phyloP scores from a whole-genome alignment of 805 yeast species.

The Nakazawaea laoshanensis region DNA sequence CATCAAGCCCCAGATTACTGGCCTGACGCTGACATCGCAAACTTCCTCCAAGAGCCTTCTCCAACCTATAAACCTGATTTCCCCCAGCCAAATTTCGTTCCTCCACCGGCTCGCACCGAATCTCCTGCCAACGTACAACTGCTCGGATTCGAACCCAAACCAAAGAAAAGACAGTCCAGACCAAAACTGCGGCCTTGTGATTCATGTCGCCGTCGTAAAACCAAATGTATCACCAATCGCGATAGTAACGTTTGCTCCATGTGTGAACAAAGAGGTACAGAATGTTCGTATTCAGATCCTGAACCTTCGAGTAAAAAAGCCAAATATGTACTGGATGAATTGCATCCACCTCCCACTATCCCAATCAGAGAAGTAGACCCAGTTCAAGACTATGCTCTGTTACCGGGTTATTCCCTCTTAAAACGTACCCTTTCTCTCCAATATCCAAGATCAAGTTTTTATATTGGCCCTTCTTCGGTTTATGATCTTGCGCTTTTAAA shows the following conservation, averaged over 20 bases:
- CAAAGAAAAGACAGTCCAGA: conserved; percentile 15
- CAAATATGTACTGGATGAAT: conserved; percentile 23
- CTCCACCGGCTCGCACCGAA: no score
- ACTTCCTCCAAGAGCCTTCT: no score
- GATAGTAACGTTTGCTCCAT: conserved; percentile 59
- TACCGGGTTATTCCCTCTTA: conserved; percentile 55
- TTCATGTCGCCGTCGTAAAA: conserved; percentile 73
- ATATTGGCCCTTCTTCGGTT: conserved; percentile 81
- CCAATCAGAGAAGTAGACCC: conserved; percentile 47
- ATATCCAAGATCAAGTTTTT: conserved; percentile 84
- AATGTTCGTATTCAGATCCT: conserved; percentile 64
- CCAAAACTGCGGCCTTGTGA: conserved; percentile 63
- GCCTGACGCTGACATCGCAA: no score
- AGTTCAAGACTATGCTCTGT: conserved; percentile 55
- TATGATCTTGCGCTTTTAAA: conserved; percentile 69
- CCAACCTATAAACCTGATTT: no score
- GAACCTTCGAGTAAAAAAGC: conserved; percentile 16
- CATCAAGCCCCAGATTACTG: no score
- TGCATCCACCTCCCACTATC: conserved; percentile 28
- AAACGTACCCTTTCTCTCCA: conserved; percentile 70
- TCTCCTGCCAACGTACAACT: no score
- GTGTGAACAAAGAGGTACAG: conserved; percentile 65
- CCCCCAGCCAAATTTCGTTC: no score
- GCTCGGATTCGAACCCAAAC: no score
- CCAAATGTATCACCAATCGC: conserved; percentile 66